These are phyloP conservation scores for Malassezia cuniculi DNA, from an alignment of 1,284 basidiomycete genomes.

Conservation along the genomic window DNA sequence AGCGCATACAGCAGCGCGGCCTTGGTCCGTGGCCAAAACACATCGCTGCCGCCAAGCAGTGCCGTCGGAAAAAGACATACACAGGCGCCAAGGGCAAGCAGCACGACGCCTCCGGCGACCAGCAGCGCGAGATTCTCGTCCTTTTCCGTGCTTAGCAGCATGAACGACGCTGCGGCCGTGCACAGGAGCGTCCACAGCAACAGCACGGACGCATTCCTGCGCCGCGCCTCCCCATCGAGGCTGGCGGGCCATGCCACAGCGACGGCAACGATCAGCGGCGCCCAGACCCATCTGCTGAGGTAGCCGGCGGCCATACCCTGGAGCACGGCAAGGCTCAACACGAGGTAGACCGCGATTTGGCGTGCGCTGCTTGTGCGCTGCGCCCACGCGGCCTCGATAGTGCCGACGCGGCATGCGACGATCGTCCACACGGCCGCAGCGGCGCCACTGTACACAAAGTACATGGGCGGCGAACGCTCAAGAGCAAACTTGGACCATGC, in stretches of 20 bases:
- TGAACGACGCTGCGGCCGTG: conserved; percentile 56
- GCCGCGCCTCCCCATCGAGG: conserved; percentile 29
- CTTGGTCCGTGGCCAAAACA: conserved; percentile 16
- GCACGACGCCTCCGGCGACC: conserved; percentile 17
- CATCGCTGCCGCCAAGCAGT: conserved; percentile 13
- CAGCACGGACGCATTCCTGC: no score
- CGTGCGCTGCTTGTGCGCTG: not conserved
- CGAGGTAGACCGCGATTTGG: conserved; percentile 2
- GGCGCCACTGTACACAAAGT: conserved; percentile 64
- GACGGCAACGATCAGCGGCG: conserved; percentile 55
- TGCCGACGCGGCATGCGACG: not conserved
- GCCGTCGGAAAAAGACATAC: conserved; percentile 1
- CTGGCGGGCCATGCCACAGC: conserved; percentile 54
- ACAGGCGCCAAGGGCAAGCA: conserved; percentile 14
- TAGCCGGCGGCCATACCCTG: conserved; percentile 61
- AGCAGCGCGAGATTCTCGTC: conserved; percentile 50
- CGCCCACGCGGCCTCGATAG: not conserved
- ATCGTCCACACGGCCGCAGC: conserved; percentile 57
- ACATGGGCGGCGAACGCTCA: conserved; percentile 59
- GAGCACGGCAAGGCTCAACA: conserved; percentile 15
- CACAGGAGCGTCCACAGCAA: conserved; percentile 53
- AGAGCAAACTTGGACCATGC: conserved; percentile 51
- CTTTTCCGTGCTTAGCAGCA: conserved; percentile 61
- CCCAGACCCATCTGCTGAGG: conserved; percentile 57
- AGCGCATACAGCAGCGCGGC: conserved; percentile 22